Conservation (phyloP, 2,329 filamentous ascomycete species). For the Epichloe uncinata region DNA sequence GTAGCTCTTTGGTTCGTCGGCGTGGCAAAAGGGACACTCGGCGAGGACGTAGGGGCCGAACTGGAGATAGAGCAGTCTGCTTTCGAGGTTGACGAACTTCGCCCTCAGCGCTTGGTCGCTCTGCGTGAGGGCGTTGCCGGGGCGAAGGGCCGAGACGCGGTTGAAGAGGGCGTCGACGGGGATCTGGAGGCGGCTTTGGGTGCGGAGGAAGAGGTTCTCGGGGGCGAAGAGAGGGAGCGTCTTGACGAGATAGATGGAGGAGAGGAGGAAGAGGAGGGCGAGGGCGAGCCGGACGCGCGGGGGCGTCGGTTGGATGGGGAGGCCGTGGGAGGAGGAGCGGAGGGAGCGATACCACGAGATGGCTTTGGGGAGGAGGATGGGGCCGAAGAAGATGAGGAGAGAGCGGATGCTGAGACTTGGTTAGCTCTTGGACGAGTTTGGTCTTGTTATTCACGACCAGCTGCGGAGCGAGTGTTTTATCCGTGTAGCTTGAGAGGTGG, state of each 20-base stretch:
- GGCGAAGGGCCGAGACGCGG: constrained; percentile 49
- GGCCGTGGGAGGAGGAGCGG: constrained; percentile 30
- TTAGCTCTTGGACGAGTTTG: neutral
- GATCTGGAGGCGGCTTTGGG: constrained; percentile 71
- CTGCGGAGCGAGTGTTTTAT: neutral
- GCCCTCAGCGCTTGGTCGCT: constrained; percentile 51
- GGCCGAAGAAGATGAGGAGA: constrained; percentile 51
- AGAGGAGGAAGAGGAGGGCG: constrained; percentile 40
- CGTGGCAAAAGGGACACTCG: constrained; percentile 68
- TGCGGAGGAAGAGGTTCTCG: constrained; percentile 69
- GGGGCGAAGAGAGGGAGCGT: constrained; percentile 56
- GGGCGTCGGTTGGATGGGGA: constrained; percentile 40
- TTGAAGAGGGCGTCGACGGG: constrained; percentile 75
- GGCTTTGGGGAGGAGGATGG: constrained; percentile 54
- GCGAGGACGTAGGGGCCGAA: constrained; percentile 65
- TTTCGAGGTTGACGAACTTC: constrained; percentile 57
- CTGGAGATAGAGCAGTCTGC: constrained; percentile 67
- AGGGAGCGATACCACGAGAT: constrained; percentile 50
- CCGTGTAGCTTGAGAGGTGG: no score
- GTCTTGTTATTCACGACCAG: neutral
- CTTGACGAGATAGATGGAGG: constrained; percentile 35
- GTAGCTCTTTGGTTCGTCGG: constrained; percentile 57
- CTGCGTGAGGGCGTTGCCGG: constrained; percentile 32
- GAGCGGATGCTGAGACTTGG: constrained; percentile 30
- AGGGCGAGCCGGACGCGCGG: constrained; percentile 41